Conservation (phyloP, 2,329 filamentous ascomycete genomes). For the Diaporthe longicolla region DNA sequence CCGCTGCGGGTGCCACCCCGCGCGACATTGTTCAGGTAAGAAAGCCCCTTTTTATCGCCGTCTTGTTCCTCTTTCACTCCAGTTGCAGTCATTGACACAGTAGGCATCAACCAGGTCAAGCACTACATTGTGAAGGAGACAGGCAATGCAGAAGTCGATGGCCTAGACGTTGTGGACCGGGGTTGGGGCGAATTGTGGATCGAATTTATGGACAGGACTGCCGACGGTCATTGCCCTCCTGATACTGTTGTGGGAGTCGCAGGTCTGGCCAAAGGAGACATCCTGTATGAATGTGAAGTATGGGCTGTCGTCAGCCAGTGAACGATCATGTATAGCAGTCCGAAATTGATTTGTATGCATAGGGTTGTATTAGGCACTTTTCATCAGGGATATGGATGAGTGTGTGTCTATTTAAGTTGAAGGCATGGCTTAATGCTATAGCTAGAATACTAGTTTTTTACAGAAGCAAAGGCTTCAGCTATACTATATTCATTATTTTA, state of each 20-base stretch:
- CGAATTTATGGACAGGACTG: slow-evolving; percentile 37
- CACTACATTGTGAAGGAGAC: slow-evolving; percentile 40
- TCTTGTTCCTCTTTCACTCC: not conserved
- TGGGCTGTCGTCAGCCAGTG: slow-evolving; percentile 32
- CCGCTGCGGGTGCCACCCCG: slow-evolving; percentile 36
- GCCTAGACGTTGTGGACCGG: slow-evolving; percentile 35
- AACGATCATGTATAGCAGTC: not conserved
- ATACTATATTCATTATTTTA: too few species aligned
- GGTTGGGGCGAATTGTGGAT: slow-evolving; percentile 37
- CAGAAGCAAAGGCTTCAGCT: too few species aligned
- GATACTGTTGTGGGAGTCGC: slow-evolving; percentile 38
- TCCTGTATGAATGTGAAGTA: slow-evolving; percentile 37
- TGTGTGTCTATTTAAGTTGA: too few species aligned
- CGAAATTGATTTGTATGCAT: not conserved
- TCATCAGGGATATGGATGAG: too few species aligned
- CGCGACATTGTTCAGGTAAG: slow-evolving; percentile 39
- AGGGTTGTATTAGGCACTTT: too few species aligned
- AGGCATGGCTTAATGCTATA: too few species aligned
- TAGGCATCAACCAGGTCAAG: slow-evolving; percentile 29
- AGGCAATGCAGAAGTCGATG: slow-evolving; percentile 32
- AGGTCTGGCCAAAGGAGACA: slow-evolving; percentile 32
- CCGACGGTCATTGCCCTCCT: slow-evolving; percentile 37
- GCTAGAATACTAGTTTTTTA: too few species aligned
- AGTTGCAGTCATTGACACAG: not conserved
- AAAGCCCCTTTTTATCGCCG: not conserved